Evolutionary conservation across 345 rosid species (phyloP).

Genomic region (Kandelia obovata): DNA sequence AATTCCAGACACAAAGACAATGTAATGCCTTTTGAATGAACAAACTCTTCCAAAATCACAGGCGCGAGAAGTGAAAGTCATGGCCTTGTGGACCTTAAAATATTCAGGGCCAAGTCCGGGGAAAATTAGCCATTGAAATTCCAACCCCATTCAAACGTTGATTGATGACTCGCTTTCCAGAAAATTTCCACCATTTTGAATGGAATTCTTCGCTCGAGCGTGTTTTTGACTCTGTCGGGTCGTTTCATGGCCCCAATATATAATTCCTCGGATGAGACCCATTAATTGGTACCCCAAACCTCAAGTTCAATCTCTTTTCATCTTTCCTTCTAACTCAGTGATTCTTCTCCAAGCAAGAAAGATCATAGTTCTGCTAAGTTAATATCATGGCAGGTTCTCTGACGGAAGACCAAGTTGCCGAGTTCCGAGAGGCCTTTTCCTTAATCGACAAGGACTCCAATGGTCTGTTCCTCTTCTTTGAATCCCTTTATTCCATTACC

Average conservation of each 20-base stretch:
- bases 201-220: neutral
- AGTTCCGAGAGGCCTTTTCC: slow-evolving; percentile 52
- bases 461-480: slow-evolving; percentile 24
- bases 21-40: no score
- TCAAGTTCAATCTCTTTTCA: neutral
- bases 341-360: neutral
- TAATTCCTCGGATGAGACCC: no score
- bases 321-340: neutral
- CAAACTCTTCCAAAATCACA: no score
- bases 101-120: no score
- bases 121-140: neutral
- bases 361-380: no score
- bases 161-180: slow-evolving; percentile 3
- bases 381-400: slow-evolving; percentile 37
- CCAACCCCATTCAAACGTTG: neutral
- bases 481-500: no score
- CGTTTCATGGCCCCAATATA: no score
- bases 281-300: no score
- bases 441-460: slow-evolving; percentile 54
- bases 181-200: slow-evolving; percentile 12
- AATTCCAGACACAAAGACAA: no score
- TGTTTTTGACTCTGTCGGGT: no score
- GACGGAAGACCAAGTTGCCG: slow-evolving; percentile 45
- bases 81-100: no score
- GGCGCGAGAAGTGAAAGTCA: no score